Conservation (phyloP, 2,329 filamentous ascomycete species). For the Tolypocladium album region DNA sequence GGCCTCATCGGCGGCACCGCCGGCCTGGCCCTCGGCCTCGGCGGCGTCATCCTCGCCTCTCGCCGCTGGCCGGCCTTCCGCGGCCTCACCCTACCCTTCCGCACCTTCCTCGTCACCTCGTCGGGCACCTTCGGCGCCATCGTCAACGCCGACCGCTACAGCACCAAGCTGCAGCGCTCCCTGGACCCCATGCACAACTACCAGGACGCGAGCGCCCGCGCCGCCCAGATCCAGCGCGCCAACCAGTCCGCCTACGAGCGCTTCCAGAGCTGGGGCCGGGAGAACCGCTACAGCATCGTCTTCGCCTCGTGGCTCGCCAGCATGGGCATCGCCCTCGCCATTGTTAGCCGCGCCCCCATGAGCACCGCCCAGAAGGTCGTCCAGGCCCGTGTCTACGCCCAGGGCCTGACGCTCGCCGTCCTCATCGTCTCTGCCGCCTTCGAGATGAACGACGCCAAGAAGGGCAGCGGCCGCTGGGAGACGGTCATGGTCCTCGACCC, state of each 20-base stretch:
- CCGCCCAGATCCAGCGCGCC: constrained; percentile 41
- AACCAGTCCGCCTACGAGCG: constrained; percentile 48
- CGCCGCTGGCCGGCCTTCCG: constrained; percentile 70
- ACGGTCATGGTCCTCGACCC: constrained; percentile 73
- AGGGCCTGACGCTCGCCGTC: constrained; percentile 77
- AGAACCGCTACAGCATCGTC: constrained; percentile 82
- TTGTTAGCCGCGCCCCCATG: constrained; percentile 70
- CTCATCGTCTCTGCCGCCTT: constrained; percentile 73
- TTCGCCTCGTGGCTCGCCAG: constrained; percentile 70
- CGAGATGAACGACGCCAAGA: constrained; percentile 67
- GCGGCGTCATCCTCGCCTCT: constrained; percentile 57
- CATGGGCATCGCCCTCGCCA: constrained; percentile 62
- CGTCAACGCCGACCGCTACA: constrained; percentile 68
- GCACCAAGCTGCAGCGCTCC: constrained; percentile 53
- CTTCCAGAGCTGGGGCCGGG: constrained; percentile 60
- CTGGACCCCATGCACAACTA: constrained; percentile 60
- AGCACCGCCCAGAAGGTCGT: constrained; percentile 77
- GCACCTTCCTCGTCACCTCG: constrained; percentile 79
- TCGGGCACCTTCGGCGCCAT: constrained; percentile 78
- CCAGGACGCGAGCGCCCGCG: constrained; percentile 50
- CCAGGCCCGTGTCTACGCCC: constrained; percentile 88
- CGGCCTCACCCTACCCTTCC: constrained; percentile 76
- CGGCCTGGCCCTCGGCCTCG: constrained; percentile 56
- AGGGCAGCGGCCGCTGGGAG: constrained; percentile 71
- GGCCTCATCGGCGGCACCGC: constrained; percentile 61